Base-by-base conservation (phyloP, 257 asterid species). In the Solanum corneliomulleri region DNA sequence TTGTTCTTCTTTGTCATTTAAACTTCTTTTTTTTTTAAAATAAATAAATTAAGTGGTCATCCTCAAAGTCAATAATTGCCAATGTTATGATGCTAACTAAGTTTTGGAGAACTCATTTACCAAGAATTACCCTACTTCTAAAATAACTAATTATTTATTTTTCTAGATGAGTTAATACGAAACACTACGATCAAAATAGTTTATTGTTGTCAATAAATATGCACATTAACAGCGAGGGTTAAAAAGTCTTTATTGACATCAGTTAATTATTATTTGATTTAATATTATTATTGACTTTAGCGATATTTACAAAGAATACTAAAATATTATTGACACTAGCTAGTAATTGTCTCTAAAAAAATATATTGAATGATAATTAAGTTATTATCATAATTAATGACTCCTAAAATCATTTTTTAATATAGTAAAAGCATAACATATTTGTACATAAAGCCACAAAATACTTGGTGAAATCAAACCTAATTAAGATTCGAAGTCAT, bases 281-380 rank as follows among this genome's bases (percentile, higher is more conserved):
- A 20, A 20, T 20, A 20, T 56, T 0, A 11, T 0, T 56, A 0
- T 20, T 20, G 2, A n/a, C 5, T 56, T 56, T 2, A 56, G 4
- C 64, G 1, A 10, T 56, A 6, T 56, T 56, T 56, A 18, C 5
- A 56, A 56, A 20, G 64, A 56, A 11, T 18, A 56, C 25, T 56
- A 18, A 56, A 56, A 56, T 56, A 11, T 20, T 7, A 56, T 56
- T 56, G 11, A 56, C 64, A 56, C 64, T 56, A 56, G 11, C 64
- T 20, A 20, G 64, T 56, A 20, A 56, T 56, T 56, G 64, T 4
- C 2, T 20, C 2, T 56, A 56, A 56, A 56, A 56, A 56, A 18
- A 56, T 2, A 56, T 56, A 56, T 56, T 20, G 8, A 56, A 56
- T 2, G 25, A 0, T 4, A 56, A 56, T 56, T 56, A 20, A 56